Percentiles rank a stretch among this genome's conserved stretches.
Evolutionary conservation across 1,284 basidiomycete genomes (phyloP).

Genomic region (Ustilago loliicola): DNA sequence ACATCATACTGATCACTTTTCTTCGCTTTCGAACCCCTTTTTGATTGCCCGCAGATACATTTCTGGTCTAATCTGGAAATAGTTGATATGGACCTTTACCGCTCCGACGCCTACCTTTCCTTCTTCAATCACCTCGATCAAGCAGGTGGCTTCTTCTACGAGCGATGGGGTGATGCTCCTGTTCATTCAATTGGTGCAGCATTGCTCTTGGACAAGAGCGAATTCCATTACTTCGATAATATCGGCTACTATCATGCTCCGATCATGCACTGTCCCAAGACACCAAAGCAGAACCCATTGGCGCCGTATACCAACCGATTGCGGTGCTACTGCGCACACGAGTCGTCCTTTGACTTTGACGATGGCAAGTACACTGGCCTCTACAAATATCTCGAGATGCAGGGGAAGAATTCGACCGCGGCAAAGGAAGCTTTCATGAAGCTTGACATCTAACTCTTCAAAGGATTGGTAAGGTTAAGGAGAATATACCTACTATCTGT

Average conservation of each 20-base stretch:
- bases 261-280: conserved; percentile 61
- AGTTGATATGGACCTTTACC: conserved; percentile 80
- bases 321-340: conserved; percentile 45
- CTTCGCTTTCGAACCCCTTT: not conserved
- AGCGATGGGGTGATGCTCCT: conserved; percentile 86
- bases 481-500: not conserved
- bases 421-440: conserved; percentile 19
- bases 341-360: conserved; percentile 42
- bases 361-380: conserved; percentile 30
- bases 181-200: conserved; percentile 70
- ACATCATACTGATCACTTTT: not conserved
- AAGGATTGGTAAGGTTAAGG: not conserved
- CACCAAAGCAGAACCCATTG: conserved; percentile 9
- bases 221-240: conserved; percentile 65
- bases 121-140: conserved; percentile 84
- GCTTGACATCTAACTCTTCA: conserved; percentile 9
- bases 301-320: conserved; percentile 34
- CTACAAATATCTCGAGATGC: conserved; percentile 38
- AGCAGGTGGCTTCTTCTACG: conserved; percentile 76
- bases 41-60: conserved; percentile 75
- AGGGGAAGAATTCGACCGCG: conserved; percentile 31
- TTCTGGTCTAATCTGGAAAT: conserved; percentile 80
- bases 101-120: conserved; percentile 80
- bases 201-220: conserved; percentile 56
- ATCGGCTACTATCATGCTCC: conserved; percentile 65